A percentile compares a stretch with the other conserved stretches of the same genome.
phyloP scores from a whole-genome alignment of 1,139 yeast species.

The Nadsonia starkeyi-henricii region DNA sequence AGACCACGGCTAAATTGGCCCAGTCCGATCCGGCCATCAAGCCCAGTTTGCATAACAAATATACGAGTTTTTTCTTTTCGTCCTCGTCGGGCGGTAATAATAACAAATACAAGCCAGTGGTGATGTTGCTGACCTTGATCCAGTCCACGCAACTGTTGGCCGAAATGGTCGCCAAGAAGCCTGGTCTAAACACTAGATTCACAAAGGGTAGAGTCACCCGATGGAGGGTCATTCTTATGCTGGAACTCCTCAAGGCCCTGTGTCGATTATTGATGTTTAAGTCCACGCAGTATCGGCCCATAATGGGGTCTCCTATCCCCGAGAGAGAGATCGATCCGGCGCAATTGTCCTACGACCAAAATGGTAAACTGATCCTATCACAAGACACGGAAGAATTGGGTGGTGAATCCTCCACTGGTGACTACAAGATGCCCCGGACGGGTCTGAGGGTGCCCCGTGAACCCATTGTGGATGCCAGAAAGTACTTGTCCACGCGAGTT shows the following conservation, averaged over 20 bases:
- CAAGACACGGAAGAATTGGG: neutral
- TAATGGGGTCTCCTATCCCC: conserved; percentile 22
- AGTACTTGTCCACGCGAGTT: conserved; percentile 18
- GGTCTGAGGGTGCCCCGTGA: conserved; percentile 18
- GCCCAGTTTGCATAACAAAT: conserved; percentile 22
- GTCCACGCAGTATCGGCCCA: conserved; percentile 18
- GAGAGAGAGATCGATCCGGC: conserved; percentile 24
- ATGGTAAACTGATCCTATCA: neutral
- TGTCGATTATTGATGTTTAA: conserved; percentile 22
- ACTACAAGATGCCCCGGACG: conserved; percentile 23
- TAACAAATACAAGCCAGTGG: too few species aligned
- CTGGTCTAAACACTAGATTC: too few species aligned
- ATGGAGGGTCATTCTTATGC: conserved; percentile 21
- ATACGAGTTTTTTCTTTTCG: conserved; percentile 18
- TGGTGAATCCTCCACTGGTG: neutral
- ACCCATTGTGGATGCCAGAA: conserved; percentile 15
- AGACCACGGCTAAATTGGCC: conserved; percentile 18
- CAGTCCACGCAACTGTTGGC: conserved; percentile 25
- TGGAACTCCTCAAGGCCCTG: conserved; percentile 24
- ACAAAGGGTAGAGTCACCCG: too few species aligned
- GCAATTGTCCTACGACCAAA: neutral
- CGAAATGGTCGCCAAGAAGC: conserved; percentile 24
- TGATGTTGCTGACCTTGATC: conserved; percentile 22
- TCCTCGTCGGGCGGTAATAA: too few species aligned
- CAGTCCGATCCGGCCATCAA: conserved; percentile 12